These are phyloP conservation scores for Candida sp. DNA, from an alignment of 1,139 yeast genomes.

Conservation along the genomic window DNA sequence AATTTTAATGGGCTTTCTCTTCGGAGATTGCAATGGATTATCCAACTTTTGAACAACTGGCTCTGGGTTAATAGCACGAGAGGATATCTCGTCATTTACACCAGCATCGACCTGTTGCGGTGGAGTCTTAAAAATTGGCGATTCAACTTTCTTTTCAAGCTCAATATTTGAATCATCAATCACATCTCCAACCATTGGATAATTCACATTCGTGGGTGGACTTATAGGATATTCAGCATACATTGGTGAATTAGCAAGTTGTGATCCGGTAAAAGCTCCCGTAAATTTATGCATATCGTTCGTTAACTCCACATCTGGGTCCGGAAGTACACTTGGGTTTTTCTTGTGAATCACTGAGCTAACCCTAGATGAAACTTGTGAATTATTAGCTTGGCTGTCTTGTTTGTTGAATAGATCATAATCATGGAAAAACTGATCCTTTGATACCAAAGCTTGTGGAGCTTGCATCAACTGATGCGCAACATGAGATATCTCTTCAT, in stretches of 20 bases:
- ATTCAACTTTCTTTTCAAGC: conserved; percentile 6
- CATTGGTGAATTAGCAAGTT: not conserved
- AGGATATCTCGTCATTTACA: not conserved
- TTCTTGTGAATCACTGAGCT: conserved; percentile 1
- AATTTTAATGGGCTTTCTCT: conserved; percentile 34
- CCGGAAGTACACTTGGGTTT: not conserved
- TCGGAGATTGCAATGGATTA: conserved; percentile 7
- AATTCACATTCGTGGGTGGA: not conserved
- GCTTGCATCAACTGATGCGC: conserved; percentile 33
- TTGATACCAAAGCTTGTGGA: conserved; percentile 29
- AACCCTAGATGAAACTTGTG: not conserved
- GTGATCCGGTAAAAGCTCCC: not conserved
- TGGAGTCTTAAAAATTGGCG: conserved; percentile 23
- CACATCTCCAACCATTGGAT: conserved; percentile 14
- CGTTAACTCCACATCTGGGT: not conserved
- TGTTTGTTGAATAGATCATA: conserved; percentile 9
- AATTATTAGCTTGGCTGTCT: not conserved
- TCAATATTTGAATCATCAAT: conserved; percentile 15
- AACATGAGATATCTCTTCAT: conserved; percentile 22
- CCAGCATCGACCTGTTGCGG: conserved; percentile 12
- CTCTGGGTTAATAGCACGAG: not conserved
- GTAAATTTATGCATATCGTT: not conserved
- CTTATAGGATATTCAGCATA: not conserved
- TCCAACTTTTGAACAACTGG: not conserved
- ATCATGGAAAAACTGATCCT: conserved; percentile 39